These are phyloP conservation scores for Allantophomopsis lycopodina DNA, from an alignment of 2,329 filamentous ascomycete species.

Conservation along the genomic window DNA sequence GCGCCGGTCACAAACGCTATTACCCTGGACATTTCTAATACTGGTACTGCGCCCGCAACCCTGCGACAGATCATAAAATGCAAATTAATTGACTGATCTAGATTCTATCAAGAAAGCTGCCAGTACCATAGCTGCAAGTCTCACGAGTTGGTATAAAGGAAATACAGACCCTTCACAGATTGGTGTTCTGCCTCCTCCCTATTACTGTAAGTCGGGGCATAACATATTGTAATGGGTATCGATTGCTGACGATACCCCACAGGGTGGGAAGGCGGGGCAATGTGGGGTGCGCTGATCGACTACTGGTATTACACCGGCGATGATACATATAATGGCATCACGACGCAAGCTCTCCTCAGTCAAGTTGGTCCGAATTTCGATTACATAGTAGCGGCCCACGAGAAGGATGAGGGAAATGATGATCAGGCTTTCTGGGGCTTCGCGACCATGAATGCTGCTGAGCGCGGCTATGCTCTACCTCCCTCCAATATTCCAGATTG, in stretches of 20 bases:
- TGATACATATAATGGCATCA: conserved; percentile 41
- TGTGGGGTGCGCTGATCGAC: conserved; percentile 56
- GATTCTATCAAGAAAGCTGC: conserved; percentile 49
- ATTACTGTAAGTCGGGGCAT: conserved; percentile 31
- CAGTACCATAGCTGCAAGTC: conserved; percentile 41
- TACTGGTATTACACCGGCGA: conserved; percentile 57
- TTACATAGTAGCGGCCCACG: conserved; percentile 43
- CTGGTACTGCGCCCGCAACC: too few relatives aligned
- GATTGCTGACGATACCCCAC: conserved; percentile 27
- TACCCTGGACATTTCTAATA: too few relatives aligned
- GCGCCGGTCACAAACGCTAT: too few relatives aligned
- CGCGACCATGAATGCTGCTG: conserved; percentile 51
- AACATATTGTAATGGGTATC: conserved; percentile 9
- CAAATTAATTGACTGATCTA: conserved; percentile 16
- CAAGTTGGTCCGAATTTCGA: conserved; percentile 45
- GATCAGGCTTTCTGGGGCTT: conserved; percentile 67
- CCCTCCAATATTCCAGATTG: conserved; percentile 43
- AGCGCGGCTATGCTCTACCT: conserved; percentile 51
- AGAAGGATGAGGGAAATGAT: conserved; percentile 55
- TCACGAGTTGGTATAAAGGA: conserved; percentile 52
- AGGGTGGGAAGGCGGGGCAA: conserved; percentile 39
- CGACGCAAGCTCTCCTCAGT: conserved; percentile 42
- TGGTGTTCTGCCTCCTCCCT: conserved; percentile 49
- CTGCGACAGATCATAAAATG: too few relatives aligned
- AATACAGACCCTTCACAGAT: conserved; percentile 41